A percentile compares a stretch with the other conserved stretches of the same genome.
Conservation (phyloP, 2,329 filamentous ascomycete species). For the Pseudogymnoascus sp. region DNA sequence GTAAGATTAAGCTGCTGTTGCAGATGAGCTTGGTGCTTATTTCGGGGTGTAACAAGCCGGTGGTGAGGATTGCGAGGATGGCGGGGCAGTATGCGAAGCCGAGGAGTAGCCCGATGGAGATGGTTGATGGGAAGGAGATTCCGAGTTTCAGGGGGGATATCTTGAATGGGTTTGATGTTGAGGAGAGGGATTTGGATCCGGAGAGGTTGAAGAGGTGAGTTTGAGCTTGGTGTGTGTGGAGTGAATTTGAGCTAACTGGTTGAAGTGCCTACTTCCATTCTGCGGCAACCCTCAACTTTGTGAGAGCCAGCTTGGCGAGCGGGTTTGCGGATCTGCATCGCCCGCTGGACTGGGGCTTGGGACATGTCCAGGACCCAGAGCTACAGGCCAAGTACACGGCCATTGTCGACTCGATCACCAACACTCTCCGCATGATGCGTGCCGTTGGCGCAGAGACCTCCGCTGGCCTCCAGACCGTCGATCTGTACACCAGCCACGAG, state of each 20-base stretch:
- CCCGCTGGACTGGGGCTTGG: conserved; percentile 89
- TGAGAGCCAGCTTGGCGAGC: conserved; percentile 73
- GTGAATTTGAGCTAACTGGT: conserved; percentile 9
- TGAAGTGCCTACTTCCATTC: conserved; percentile 86
- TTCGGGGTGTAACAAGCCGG: conserved; percentile 73
- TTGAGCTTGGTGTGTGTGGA: not conserved
- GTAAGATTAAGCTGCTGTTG: conserved; percentile 91
- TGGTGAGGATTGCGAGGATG: conserved; percentile 92
- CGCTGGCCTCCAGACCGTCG: conserved; percentile 79
- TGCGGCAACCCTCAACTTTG: conserved; percentile 87
- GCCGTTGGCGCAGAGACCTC: conserved; percentile 86
- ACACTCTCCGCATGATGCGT: conserved; percentile 88
- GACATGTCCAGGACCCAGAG: conserved; percentile 76
- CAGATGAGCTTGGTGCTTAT: conserved; percentile 97
- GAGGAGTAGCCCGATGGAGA: conserved; percentile 79
- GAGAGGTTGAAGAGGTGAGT: conserved; percentile 65
- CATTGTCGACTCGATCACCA: conserved; percentile 80
- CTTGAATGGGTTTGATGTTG: conserved; percentile 75
- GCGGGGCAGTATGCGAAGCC: conserved; percentile 98
- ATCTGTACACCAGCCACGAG: conserved; percentile 93
- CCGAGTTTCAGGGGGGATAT: conserved; percentile 94
- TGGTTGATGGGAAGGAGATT: conserved; percentile 70
- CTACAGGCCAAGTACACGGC: conserved; percentile 79
- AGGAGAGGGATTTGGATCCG: conserved; percentile 76
- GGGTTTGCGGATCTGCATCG: conserved; percentile 92